phyloP scores from a whole-genome alignment of 2,329 filamentous ascomycete genomes.

The Cercospora brassicicola region DNA sequence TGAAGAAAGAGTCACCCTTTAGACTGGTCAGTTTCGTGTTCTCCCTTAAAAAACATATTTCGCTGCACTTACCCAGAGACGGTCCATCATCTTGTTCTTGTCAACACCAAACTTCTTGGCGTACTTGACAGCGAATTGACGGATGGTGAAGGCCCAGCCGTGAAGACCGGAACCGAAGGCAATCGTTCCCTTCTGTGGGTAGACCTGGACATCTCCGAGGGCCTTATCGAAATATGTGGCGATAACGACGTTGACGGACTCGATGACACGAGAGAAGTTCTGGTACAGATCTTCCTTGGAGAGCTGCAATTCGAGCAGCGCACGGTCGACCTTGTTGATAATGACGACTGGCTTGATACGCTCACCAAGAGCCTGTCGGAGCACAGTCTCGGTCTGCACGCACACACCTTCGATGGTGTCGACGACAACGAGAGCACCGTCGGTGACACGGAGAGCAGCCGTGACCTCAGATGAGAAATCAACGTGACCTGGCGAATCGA shows the following conservation, averaged over 20 bases:
- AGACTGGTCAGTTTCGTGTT: conserved; percentile 23
- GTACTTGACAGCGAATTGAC: conserved; percentile 93
- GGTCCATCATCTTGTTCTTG: conserved; percentile 99
- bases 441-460: conserved; percentile 98
- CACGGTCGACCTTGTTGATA: conserved; percentile 99
- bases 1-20: conserved; percentile 97
- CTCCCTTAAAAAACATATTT: background rate
- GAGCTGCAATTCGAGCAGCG: conserved; percentile 97
- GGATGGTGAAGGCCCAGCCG: conserved; percentile 99
- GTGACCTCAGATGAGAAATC: conserved; percentile 99
- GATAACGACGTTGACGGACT: conserved; percentile 99
- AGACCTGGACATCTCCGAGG: conserved; percentile 97
- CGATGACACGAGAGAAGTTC: conserved; percentile 98
- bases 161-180: conserved; percentile 99
- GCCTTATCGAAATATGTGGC: conserved; percentile 97
- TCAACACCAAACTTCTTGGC: conserved; percentile 99
- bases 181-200: conserved; percentile 95
- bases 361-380: conserved; percentile 98
- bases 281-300: conserved; percentile 99
- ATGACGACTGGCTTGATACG: conserved; percentile 99
- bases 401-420: conserved; percentile 99
- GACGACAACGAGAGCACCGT: conserved; percentile 99
- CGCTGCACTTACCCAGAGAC: conserved; percentile 77
- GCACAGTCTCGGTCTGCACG: conserved; percentile 99
- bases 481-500: conserved; percentile 99